phyloP scores from a whole-genome alignment of 1,284 basidiomycete species.

The Papiliotrema fonsecae region DNA sequence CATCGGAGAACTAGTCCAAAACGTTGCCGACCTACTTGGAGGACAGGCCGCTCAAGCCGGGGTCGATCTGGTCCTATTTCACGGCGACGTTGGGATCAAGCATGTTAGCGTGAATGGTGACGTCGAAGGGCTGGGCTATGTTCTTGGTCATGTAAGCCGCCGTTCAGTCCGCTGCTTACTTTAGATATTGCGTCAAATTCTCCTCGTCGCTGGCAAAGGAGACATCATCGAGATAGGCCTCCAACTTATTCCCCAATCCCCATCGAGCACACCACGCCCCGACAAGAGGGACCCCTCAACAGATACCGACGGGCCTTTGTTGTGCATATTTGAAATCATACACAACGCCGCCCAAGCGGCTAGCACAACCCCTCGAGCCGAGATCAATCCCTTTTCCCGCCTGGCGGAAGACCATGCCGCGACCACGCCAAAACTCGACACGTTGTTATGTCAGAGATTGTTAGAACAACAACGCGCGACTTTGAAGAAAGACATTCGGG shows the following conservation, averaged over 20 bases:
- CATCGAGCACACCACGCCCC: slow-evolving; percentile 31
- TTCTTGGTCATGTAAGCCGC: slow-evolving; percentile 70
- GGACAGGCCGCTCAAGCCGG: slow-evolving; percentile 75
- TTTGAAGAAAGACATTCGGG: slow-evolving; percentile 47
- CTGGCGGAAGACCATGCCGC: slow-evolving; percentile 35
- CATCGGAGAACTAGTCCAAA: slow-evolving; percentile 66
- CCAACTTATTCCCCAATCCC: slow-evolving; percentile 54
- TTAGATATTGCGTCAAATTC: slow-evolving; percentile 78
- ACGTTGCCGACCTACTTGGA: slow-evolving; percentile 75
- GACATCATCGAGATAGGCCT: slow-evolving; percentile 87
- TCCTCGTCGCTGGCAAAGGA: slow-evolving; percentile 61
- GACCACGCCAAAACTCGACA: slow-evolving; percentile 57
- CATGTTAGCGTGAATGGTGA: slow-evolving; percentile 79
- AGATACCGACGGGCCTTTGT: slow-evolving; percentile 24
- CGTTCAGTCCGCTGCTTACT: slow-evolving; percentile 7
- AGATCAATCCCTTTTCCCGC: slow-evolving; percentile 35
- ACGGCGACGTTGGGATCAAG: slow-evolving; percentile 76
- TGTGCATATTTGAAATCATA: slow-evolving; percentile 59
- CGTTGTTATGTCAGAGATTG: slow-evolving; percentile 61
- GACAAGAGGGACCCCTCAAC: no score
- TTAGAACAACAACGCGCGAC: slow-evolving; percentile 63
- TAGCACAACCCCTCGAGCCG: slow-evolving; percentile 37
- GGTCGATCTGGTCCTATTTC: slow-evolving; percentile 81
- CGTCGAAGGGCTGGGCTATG: slow-evolving; percentile 73
- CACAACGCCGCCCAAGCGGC: slow-evolving; percentile 42